These are phyloP conservation scores for Tetrapisispora taiwanensis DNA, from an alignment of 805 yeast genomes.

Conservation along the genomic window DNA sequence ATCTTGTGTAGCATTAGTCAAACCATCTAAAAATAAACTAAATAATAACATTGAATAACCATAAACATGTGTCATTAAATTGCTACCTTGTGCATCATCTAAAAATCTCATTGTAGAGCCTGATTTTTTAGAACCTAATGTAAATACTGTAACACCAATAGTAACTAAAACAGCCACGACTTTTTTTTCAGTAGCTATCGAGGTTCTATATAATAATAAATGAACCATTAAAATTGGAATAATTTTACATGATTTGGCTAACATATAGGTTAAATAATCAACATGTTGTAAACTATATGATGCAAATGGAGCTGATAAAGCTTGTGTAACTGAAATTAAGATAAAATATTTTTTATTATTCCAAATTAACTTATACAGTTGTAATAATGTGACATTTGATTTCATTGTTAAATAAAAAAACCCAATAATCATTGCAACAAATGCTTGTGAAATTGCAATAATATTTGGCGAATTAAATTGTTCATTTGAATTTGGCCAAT, in stretches of 20 bases:
- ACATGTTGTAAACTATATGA: constrained; percentile 70
- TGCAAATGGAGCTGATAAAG: constrained; percentile 76
- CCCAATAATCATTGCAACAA: constrained; percentile 65
- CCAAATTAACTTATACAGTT: constrained; percentile 24
- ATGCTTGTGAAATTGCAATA: constrained; percentile 65
- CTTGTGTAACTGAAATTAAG: constrained; percentile 60
- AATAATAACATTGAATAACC: constrained; percentile 53
- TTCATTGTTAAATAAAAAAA: constrained; percentile 40
- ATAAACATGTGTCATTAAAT: constrained; percentile 17
- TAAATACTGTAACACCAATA: constrained; percentile 70
- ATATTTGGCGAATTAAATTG: constrained; percentile 68
- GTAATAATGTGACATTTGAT: constrained; percentile 22
- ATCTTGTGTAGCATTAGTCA: constrained; percentile 91
- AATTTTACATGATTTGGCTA: constrained; percentile 89
- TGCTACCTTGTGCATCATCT: constrained; percentile 1
- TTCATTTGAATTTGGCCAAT: constrained; percentile 48
- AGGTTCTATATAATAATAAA: constrained; percentile 53
- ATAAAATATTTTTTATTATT: constrained; percentile 32
- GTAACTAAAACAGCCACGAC: constrained; percentile 73
- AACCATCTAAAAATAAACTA: constrained; percentile 77
- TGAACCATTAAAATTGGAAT: constrained; percentile 92
- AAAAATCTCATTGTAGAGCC: background rate
- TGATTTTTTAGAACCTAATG: constrained; percentile 34
- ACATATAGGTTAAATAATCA: constrained; percentile 71
- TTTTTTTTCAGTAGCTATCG: constrained; percentile 68